A percentile compares a stretch with the other conserved stretches of the same genome.
Conservation (phyloP, 1,284 basidiomycete genomes). For the Tylopilus sp. region DNA sequence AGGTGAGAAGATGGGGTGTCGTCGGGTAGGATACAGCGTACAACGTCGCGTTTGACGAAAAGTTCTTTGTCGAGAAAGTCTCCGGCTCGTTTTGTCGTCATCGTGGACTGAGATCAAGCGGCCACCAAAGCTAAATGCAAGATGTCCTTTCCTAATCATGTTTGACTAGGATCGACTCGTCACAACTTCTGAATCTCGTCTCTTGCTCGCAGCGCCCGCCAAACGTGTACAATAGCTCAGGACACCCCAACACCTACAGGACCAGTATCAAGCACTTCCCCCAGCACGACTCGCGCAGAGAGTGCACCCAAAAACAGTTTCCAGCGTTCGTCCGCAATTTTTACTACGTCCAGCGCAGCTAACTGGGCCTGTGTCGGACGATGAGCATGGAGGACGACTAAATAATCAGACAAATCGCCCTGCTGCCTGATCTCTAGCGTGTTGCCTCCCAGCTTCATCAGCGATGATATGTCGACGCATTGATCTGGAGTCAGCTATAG, state of each 20-base stretch:
- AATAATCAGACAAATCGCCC: constrained; percentile 29
- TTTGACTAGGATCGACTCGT: too few relatives aligned
- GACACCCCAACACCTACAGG: neutral
- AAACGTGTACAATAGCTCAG: neutral
- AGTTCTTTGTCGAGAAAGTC: constrained; percentile 65
- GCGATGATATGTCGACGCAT: constrained; percentile 29
- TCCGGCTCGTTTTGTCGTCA: constrained; percentile 43
- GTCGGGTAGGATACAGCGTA: constrained; percentile 31
- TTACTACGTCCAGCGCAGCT: constrained; percentile 14
- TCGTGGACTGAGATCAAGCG: constrained; percentile 22
- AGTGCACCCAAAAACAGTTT: constrained; percentile 15
- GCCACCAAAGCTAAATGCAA: too few relatives aligned
- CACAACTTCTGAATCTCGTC: too few relatives aligned
- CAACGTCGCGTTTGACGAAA: constrained; percentile 58
- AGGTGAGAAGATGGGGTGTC: neutral
- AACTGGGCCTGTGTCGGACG: constrained; percentile 27
- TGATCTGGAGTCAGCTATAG: constrained; percentile 27
- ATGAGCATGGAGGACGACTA: constrained; percentile 31
- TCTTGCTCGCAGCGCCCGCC: neutral
- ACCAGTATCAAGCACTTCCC: neutral
- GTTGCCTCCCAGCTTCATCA: constrained; percentile 24
- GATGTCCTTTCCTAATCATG: too few relatives aligned
- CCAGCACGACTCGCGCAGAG: constrained; percentile 8
- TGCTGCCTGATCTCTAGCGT: constrained; percentile 21
- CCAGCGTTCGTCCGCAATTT: constrained; percentile 20